Evolutionary conservation across 495 filamentous ascomycete species (phyloP).

Genomic region (Podospora pseudoanserina): DNA sequence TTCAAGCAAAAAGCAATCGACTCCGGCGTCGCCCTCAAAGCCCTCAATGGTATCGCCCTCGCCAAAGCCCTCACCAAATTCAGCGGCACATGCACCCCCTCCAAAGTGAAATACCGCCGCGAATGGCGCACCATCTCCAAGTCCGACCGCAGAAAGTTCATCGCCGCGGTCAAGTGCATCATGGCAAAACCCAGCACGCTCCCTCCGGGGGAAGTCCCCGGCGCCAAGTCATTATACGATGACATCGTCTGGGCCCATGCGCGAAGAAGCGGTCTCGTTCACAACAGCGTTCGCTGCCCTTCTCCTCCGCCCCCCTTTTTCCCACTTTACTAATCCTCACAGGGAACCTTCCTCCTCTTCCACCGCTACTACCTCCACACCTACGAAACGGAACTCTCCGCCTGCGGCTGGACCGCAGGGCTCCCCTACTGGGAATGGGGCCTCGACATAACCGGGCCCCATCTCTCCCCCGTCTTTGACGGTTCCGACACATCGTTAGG

Average conservation of each 20-base stretch:
- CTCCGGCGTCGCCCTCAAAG: constrained; percentile 24
- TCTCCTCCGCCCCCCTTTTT: background rate
- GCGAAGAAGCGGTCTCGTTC: constrained; percentile 57
- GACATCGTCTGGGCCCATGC: constrained; percentile 69
- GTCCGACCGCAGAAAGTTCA: constrained; percentile 54
- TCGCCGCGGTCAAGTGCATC: constrained; percentile 64
- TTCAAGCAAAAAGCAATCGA: constrained; percentile 26
- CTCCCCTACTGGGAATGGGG: constrained; percentile 62
- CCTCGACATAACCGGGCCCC: constrained; percentile 47
- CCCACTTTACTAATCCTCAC: background rate
- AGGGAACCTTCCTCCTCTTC: constrained; percentile 62
- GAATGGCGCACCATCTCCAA: constrained; percentile 40
- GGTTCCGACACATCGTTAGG: constrained; percentile 57
- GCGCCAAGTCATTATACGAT: constrained; percentile 45
- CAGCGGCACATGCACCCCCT: constrained; percentile 17
- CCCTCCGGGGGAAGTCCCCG: constrained; percentile 28
- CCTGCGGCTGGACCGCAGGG: constrained; percentile 60
- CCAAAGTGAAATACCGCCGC: constrained; percentile 29
- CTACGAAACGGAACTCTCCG: constrained; percentile 63
- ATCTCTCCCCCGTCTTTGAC: constrained; percentile 58
- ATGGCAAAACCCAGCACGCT: constrained; percentile 47
- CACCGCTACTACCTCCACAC: constrained; percentile 63
- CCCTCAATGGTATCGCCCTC: constrained; percentile 24
- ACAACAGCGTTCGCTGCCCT: constrained; percentile 41
- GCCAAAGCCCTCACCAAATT: constrained; percentile 17